Percentiles rank a stretch among this genome's conserved stretches.
Conservation (phyloP, 2,329 filamentous ascomycete genomes). For the Microsporum canis region DNA sequence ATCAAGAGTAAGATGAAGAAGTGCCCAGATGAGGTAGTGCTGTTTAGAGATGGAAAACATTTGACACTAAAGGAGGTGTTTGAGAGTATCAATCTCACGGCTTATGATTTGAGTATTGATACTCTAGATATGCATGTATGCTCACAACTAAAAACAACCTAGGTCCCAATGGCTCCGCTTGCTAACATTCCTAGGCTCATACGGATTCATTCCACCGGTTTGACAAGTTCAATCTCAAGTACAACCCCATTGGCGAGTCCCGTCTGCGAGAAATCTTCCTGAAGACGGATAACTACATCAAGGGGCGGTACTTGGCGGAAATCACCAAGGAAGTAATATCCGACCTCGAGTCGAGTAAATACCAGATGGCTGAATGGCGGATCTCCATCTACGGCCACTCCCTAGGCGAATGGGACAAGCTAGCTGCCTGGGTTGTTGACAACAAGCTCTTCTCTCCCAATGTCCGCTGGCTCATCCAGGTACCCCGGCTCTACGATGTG, state of each 20-base stretch:
- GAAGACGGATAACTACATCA: conserved; percentile 96
- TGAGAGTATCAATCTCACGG: conserved; percentile 91
- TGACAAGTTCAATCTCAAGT: conserved; percentile 99
- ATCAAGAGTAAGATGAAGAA: conserved; percentile 99
- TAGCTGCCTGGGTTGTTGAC: conserved; percentile 93
- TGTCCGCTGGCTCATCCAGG: conserved; percentile 91
- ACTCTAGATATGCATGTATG: conserved; percentile 95
- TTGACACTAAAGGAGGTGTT: conserved; percentile 89
- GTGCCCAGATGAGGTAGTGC: conserved; percentile 81
- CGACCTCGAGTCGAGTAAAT: conserved; percentile 96
- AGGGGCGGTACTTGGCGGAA: conserved; percentile 89
- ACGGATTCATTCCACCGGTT: conserved; percentile 98
- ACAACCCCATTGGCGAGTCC: conserved; percentile 94
- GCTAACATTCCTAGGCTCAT: conserved; percentile 52
- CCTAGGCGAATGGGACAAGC: conserved; percentile 92
- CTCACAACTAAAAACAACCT: conserved; percentile 15
- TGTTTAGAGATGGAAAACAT: conserved; percentile 84
- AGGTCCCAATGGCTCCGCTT: background rate
- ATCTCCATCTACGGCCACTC: conserved; percentile 93
- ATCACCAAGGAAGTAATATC: conserved; percentile 97
- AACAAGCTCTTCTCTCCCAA: conserved; percentile 98
- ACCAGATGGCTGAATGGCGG: conserved; percentile 99
- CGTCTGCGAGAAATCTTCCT: conserved; percentile 93
- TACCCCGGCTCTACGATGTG: conserved; percentile 87
- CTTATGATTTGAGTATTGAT: conserved; percentile 95